Base-by-base conservation (phyloP, 768 basidiomycete genomes). In the Pisolithus orientalis region DNA sequence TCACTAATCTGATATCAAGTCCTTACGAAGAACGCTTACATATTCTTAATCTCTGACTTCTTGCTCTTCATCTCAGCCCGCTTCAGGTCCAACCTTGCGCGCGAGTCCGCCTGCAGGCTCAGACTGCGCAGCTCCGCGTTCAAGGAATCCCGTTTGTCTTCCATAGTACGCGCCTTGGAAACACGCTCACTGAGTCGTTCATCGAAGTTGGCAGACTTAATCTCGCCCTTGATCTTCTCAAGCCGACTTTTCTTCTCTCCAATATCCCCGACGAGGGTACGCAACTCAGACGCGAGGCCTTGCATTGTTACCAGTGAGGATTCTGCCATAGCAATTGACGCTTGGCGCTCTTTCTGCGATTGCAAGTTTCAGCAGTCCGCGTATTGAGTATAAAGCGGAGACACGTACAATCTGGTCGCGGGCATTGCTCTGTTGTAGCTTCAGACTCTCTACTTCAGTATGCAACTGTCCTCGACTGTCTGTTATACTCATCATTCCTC, bases 61-160 rank as follows among this genome's bases (percentile, higher is more conserved):
- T 88, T 90, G 51, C 70, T 75, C 64, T 76, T 80, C 42, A 84
- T 65, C 57, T 94, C 90, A 1, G 72, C 72, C 53, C 83, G 74
- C 62, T 90, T 88, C 55, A 95, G 62, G 39, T 86, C 82, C 49
- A 97, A 65, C 59, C 81, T 85, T 2, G 94, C 91, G 42, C 95
- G 75, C 1, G 81, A 74, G 50, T 94, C 88, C 0, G 90, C 85
- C 64, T 97, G 93, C 43, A 80, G 60, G 58, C 82, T 91, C 59
- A 96, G 68, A 1, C 75, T 70, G 31, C 80, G 75, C 39, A 94
- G 74, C 55, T 96, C 94, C 0, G 67, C 57, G 50, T 85, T 89
- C 54, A 95, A 70, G 17, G 66, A 64, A 16, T 94, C 91, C 47
- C 87, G 74, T 44, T 74, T 76, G 34, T 81, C 82, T 54, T 97